Conservation (phyloP, 75 land plant species). For the Sequoiadendron giganteum region DNA sequence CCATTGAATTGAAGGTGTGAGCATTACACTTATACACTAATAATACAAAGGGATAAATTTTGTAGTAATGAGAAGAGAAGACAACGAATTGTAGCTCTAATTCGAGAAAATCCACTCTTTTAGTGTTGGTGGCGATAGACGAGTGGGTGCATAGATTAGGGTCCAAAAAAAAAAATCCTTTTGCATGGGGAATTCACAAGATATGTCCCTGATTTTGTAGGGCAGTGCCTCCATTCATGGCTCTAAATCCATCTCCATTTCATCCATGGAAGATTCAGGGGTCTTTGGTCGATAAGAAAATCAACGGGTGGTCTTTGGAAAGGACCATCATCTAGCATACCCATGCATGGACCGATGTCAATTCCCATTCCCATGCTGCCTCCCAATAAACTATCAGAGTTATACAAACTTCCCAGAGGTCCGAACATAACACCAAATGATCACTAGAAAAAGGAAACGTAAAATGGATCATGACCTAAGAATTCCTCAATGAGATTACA, state of each 20-base stretch:
- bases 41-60: not conserved
- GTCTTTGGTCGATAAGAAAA: not conserved
- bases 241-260: conserved; percentile 73
- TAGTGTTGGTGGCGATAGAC: conserved; percentile 94
- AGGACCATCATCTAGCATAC: not conserved
- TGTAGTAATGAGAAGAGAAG: not conserved
- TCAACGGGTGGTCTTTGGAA: not conserved
- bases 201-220: conserved; percentile 75
- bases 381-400: conserved; percentile 17
- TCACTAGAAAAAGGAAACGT: conserved; percentile 23
- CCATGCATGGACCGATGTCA: not conserved
- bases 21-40: not conserved
- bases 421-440: conserved; percentile 31
- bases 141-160: conserved; percentile 87
- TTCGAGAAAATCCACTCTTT: conserved; percentile 95
- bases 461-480: conserved; percentile 20
- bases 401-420: conserved; percentile 7
- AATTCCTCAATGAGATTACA: not conserved
- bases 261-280: not conserved
- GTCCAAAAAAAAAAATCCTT: conserved; percentile 76
- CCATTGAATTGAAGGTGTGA: not conserved
- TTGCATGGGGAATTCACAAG: conserved; percentile 78
- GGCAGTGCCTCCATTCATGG: conserved; percentile 60
- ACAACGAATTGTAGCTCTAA: conserved; percentile 47
- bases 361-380: not conserved